Evolutionary conservation across 192 early-diverging fungal species (phyloP), one percentile per base, ranked within the genome.

Genomic region (Coemansia umbellata): DNA sequence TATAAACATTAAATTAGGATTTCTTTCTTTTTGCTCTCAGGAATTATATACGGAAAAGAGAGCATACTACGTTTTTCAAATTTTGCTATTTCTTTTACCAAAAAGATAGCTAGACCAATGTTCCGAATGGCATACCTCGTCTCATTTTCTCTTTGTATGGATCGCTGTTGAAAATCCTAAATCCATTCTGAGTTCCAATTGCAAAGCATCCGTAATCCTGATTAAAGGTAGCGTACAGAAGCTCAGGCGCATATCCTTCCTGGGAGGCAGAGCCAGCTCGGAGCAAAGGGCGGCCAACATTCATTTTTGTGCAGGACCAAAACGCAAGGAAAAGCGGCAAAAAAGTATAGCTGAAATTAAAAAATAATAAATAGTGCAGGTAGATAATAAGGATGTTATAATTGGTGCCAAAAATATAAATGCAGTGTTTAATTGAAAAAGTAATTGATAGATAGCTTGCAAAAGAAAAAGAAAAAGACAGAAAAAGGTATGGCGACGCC

Each of bases 121-220:
- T n/a, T n/a, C n/a, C n/a, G n/a, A n/a, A n/a, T n/a, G n/a, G 23
- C 55, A 52, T 60, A 69, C 69, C 77, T 41, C 79, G 79, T 31
- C 85, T 79, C 81, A 85, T 88, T 55, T 90, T 87, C 69, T 93
- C 86, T 50, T 87, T 86, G 33, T 90, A 69, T 11, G 91, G 90
- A 72, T 89, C 86, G 64, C 84, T 86, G 65, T 88, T 89, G 71
- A 80, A 92, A 48, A 92, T 85, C 62, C 90, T 81, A 68, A 92
- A 94, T 1, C 91, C 90, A 28, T 73, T 81, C 45, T 89, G 88
- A 3, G 89, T 81, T 10, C 88, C 90, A 28, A 87, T 81, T 24
- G 88, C 83, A 67, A 94, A 92, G 67, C 89, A 91, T 21, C 84
- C 85, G 66, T 81, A 87, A 63, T 92, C 87, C 60, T 90, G 89